Conservation (phyloP, 805 yeast species). For the Ogataea ganodermae region DNA sequence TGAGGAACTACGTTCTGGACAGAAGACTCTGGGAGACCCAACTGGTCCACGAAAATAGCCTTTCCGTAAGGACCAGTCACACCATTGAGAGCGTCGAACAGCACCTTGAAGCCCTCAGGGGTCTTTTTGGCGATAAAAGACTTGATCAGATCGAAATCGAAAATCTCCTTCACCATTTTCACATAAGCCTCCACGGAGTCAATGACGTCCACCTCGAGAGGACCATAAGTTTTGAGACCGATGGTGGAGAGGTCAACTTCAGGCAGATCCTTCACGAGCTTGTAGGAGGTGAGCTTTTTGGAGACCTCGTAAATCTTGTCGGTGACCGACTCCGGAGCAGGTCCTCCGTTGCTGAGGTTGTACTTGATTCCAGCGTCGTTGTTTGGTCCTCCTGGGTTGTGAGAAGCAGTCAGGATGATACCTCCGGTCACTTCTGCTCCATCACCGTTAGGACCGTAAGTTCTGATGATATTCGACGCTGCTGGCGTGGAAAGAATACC, state of each 20-base stretch:
- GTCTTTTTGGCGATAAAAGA: slow-evolving; percentile 57
- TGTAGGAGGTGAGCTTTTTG: slow-evolving; percentile 58
- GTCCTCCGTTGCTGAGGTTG: slow-evolving; percentile 94
- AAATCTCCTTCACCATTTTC: slow-evolving; percentile 75
- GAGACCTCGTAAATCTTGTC: slow-evolving; percentile 79
- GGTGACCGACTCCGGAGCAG: slow-evolving; percentile 95
- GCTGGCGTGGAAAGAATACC: slow-evolving; percentile 96
- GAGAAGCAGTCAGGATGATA: slow-evolving; percentile 93
- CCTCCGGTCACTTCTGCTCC: slow-evolving; percentile 78
- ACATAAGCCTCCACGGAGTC: slow-evolving; percentile 82
- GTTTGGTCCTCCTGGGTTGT: slow-evolving; percentile 95
- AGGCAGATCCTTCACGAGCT: slow-evolving; percentile 59
- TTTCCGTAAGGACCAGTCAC: slow-evolving; percentile 96
- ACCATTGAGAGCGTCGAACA: slow-evolving; percentile 92
- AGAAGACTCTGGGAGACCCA: slow-evolving; percentile 69
- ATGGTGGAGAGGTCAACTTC: slow-evolving; percentile 60
- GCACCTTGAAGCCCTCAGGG: slow-evolving; percentile 62
- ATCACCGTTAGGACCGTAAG: slow-evolving; percentile 39
- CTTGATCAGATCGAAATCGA: slow-evolving; percentile 82
- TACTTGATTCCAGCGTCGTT: slow-evolving; percentile 95
- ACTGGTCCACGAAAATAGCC: slow-evolving; percentile 79
- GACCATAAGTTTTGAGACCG: slow-evolving; percentile 56
- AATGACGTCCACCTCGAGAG: slow-evolving; percentile 74
- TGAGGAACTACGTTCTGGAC: slow-evolving; percentile 79
- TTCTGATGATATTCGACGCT: slow-evolving; percentile 89